Base-by-base conservation (phyloP, 768 basidiomycete species). In the Mycena polygramma region DNA sequence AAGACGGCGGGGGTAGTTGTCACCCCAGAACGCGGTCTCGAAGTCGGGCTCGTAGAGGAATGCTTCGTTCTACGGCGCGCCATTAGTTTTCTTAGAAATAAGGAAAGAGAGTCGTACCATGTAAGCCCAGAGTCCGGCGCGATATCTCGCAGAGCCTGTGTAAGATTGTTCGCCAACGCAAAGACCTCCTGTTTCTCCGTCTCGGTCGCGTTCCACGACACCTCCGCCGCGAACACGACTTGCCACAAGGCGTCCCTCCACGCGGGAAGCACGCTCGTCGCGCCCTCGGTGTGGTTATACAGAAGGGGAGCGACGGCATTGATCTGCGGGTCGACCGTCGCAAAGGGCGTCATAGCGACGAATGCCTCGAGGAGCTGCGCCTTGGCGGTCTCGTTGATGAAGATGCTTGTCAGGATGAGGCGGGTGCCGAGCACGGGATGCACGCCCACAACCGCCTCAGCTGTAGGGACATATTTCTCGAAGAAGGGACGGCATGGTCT, bases 11-110 rank as follows among this genome's bases (percentile, higher is more conserved):
- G 68, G 62, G 65, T 83, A 81, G 71, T 83, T 83, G 20, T 53
- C 37, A n/a, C 81, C 82, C 82, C 82, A 83, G 71, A 78, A 82
- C 36, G 81, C 72, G 37, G 71, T 48, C 63, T 74, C 70, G 49
- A 80, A 76, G 67, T 79, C 72, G 9, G 76, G 57, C 24, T 66
- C 57, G 37, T 66, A 59, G 57, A 66, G 51, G 48, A 58, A 58
- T 48, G 24, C 64, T 55, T 66, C 64, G 22, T 57, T 66, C 63
- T 64, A 55, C 30, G 36, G 30, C 30, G 2, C 6, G 30, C 6
- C 6, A 6, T 30, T 30, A 30, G 30, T 30, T 30, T 6, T 30
- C 30, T 30, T 30, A 6, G 30, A 30, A 30, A n/a, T n/a, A 30
- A 30, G 6, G 2, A 30, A 30, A 30, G 30, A 30, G 30, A 2